A percentile compares a stretch with the other conserved stretches of the same genome.
These are phyloP conservation scores for Oryza coarctata DNA, from an alignment of 176 grass and related monocot species.

Conservation along the genomic window DNA sequence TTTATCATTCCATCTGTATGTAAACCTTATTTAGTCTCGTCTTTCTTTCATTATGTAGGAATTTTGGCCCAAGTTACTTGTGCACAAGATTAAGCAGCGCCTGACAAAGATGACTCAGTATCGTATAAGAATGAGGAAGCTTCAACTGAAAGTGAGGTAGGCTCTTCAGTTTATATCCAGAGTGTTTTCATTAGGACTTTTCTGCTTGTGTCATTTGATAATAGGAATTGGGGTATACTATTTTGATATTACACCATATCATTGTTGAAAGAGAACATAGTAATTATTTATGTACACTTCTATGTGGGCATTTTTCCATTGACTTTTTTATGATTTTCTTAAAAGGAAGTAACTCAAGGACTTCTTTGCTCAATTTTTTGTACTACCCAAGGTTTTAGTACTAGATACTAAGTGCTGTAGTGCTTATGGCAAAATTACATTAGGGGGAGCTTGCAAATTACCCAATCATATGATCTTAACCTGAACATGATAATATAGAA, in stretches of 20 bases:
- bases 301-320: not conserved
- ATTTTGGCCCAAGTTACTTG: constrained; percentile 93
- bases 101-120: constrained; percentile 98
- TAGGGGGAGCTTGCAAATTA: not conserved
- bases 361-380: not conserved
- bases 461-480: not conserved
- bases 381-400: not conserved
- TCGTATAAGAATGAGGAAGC: constrained; percentile 91
- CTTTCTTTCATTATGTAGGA: constrained; percentile 44
- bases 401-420: too few relatives aligned
- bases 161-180: not conserved
- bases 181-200: not conserved
- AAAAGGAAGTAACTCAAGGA: not conserved
- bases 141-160: constrained; percentile 95
- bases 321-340: not conserved
- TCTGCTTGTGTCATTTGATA: not conserved
- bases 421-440: too few relatives aligned
- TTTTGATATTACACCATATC: not conserved
- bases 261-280: not conserved
- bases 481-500: not conserved
- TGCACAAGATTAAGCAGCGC: constrained; percentile 93
- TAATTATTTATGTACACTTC: not conserved
- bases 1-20: not conserved
- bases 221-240: not conserved
- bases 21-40: not conserved